phyloP scores from a whole-genome alignment of 805 yeast species.

The Spathaspora gorwiae region DNA sequence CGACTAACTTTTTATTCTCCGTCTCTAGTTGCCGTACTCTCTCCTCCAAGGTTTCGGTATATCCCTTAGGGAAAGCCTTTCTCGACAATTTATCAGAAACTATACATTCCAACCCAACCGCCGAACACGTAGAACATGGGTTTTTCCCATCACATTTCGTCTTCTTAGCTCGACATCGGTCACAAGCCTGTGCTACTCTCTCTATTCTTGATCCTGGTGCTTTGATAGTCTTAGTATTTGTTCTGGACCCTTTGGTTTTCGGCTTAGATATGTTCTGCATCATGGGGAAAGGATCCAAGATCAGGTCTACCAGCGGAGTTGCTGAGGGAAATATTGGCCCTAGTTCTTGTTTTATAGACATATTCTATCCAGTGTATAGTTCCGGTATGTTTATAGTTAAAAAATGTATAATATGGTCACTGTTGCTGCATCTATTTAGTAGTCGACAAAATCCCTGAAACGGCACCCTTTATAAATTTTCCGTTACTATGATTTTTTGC shows the following conservation, averaged over 20 bases:
- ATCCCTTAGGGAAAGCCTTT: constrained; percentile 86
- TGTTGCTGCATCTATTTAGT: no score
- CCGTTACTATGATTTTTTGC: no score
- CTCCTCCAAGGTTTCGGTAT: constrained; percentile 85
- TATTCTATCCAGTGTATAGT: no score
- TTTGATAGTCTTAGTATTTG: constrained; percentile 42
- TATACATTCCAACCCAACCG: constrained; percentile 83
- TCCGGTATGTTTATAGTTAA: no score
- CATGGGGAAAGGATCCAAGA: no score
- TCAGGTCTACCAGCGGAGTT: no score
- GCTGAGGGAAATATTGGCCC: no score
- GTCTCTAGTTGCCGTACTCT: constrained; percentile 81
- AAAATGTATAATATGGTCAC: no score
- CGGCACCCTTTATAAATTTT: no score
- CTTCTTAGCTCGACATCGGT: constrained; percentile 78
- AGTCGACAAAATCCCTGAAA: no score
- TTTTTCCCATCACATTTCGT: constrained; percentile 73
- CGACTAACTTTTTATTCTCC: constrained; percentile 67
- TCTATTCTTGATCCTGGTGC: constrained; percentile 64
- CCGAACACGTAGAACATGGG: constrained; percentile 77
- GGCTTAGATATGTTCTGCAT: background rate
- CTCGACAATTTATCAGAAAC: constrained; percentile 84
- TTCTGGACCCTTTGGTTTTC: background rate
- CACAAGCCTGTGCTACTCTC: constrained; percentile 88
- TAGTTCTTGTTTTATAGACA: no score